A percentile compares a stretch with the other conserved stretches of the same genome.
phyloP scores from a whole-genome alignment of 176 grass and related monocot species.

The Saccharum officinarum region DNA sequence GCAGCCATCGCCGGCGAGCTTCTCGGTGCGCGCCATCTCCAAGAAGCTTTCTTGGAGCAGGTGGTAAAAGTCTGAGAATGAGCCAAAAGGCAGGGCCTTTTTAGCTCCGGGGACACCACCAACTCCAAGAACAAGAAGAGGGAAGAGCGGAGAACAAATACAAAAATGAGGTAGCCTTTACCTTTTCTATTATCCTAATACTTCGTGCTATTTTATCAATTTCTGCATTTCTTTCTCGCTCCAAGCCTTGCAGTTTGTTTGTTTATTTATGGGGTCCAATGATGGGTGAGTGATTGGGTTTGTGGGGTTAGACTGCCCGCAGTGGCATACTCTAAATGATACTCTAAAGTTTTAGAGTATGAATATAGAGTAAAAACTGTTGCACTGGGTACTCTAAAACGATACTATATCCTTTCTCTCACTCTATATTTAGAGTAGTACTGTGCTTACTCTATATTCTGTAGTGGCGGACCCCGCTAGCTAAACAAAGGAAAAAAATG shows the following conservation, averaged over 20 bases:
- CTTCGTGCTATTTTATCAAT: not conserved
- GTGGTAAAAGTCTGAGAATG: constrained; percentile 33
- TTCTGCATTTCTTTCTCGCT: not conserved
- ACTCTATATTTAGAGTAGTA: too few species aligned
- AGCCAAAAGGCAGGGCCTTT: too few species aligned
- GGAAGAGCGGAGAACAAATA: constrained; percentile 23
- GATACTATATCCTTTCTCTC: too few species aligned
- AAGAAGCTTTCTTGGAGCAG: constrained; percentile 34
- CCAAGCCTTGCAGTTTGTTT: constrained; percentile 23
- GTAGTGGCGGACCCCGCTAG: too few species aligned
- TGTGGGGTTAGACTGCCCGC: too few species aligned
- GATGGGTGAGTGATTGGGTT: constrained; percentile 44
- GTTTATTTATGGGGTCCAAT: constrained; percentile 35
- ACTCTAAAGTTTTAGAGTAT: too few species aligned
- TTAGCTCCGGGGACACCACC: constrained; percentile 33
- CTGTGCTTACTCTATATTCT: too few species aligned
- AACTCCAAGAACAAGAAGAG: constrained; percentile 28
- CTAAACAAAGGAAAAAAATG: too few species aligned
- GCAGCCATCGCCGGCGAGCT: constrained; percentile 38
- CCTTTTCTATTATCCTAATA: constrained; percentile 10
- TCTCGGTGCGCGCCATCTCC: constrained; percentile 60
- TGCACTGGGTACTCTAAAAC: too few species aligned
- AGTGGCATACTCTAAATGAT: too few species aligned
- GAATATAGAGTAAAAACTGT: too few species aligned
- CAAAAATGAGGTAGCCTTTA: not conserved